Evolutionary conservation across 495 filamentous ascomycete genomes (phyloP), one percentile per base, ranked within the genome.

Genomic region (Daldinia grandis): DNA sequence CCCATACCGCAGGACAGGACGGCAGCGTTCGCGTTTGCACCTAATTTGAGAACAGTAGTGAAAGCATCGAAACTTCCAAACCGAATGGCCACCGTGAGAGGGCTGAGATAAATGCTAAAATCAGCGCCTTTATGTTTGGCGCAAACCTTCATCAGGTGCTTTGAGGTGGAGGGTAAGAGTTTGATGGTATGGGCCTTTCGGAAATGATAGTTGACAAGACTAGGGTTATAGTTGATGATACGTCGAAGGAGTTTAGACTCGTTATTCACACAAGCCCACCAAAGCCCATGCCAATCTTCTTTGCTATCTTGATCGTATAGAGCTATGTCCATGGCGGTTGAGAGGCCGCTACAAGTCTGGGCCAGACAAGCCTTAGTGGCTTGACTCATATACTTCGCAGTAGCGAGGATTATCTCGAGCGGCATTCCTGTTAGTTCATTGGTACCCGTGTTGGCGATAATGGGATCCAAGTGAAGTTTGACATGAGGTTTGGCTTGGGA

Each of bases 201-300:
- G 21, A 62, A 66, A 3, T 9, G 28, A 14, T 55, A 54, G 27
- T 63, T 66, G 15, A 47, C 33, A 1, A 66, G 42, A 9, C 5
- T 24, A 0, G 28, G 33, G 12, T 53, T 19, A 0, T 15, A 17
- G 0, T 27, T 25, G 8, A 71, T 14, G 15, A 62, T 12, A 1
- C 24, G 58, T 35, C 9, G 10, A 49, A 47, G 3, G 51, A 12
- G 1, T 30, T 1, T 15, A 15, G 3, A 4, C 5, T 12, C 5
- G 19, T 62, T 62, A 3, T 25, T 33, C 12, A 19, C 17, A 6
- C 30, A 66, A 19, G 62, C 62, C 68, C 68, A 71, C 42, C 40
- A 61, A 4, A 71, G 40, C 0, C 57, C 57, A 14, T 38, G 42
- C 9, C 66, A 8, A 17, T 71, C 68, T 1, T 71, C 25, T 1